These are phyloP conservation scores for Saccharomyces hybrid DNA, from an alignment of 1,139 yeast genomes.

Conservation along the genomic window DNA sequence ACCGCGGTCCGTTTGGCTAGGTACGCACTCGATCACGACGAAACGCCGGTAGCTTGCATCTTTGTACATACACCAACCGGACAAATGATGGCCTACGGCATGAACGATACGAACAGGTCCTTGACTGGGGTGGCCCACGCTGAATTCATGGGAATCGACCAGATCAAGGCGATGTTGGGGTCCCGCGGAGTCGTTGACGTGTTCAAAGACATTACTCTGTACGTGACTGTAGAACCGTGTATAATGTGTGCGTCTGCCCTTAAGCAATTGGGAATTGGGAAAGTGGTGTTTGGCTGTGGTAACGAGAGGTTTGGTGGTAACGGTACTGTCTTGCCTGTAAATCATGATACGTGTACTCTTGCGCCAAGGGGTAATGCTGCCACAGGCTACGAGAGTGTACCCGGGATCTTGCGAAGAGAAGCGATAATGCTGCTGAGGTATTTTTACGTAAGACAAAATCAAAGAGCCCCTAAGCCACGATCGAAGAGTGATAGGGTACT, in stretches of 20 bases:
- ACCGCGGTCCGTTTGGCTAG: conserved; percentile 48
- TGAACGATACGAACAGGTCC: conserved; percentile 83
- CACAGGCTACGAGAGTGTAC: conserved; percentile 40
- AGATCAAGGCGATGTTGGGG: conserved; percentile 17
- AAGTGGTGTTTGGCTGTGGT: conserved; percentile 84
- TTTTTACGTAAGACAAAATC: conserved; percentile 81
- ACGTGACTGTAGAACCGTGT: conserved; percentile 97
- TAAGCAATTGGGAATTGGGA: conserved; percentile 65
- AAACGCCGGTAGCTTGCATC: conserved; percentile 71
- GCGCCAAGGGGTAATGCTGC: conserved; percentile 1
- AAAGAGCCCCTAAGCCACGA: conserved; percentile 75
- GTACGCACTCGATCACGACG: conserved; percentile 48
- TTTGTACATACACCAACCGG: conserved; percentile 41
- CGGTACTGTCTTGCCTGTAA: conserved; percentile 70
- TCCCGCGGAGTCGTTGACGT: conserved; percentile 19
- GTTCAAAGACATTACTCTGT: conserved; percentile 51
- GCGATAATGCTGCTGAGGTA: conserved; percentile 73
- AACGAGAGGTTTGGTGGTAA: conserved; percentile 96
- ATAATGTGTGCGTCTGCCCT: conserved; percentile 96
- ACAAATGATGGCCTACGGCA: conserved; percentile 64
- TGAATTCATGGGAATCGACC: conserved; percentile 66
- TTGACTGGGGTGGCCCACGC: conserved; percentile 86
- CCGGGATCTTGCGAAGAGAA: conserved; percentile 75
- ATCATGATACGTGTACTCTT: conserved; percentile 38
- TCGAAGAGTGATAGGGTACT: conserved; percentile 68